These are phyloP conservation scores for Diaporthe caulivora DNA, from an alignment of 2,329 filamentous ascomycete genomes.

Conservation along the genomic window DNA sequence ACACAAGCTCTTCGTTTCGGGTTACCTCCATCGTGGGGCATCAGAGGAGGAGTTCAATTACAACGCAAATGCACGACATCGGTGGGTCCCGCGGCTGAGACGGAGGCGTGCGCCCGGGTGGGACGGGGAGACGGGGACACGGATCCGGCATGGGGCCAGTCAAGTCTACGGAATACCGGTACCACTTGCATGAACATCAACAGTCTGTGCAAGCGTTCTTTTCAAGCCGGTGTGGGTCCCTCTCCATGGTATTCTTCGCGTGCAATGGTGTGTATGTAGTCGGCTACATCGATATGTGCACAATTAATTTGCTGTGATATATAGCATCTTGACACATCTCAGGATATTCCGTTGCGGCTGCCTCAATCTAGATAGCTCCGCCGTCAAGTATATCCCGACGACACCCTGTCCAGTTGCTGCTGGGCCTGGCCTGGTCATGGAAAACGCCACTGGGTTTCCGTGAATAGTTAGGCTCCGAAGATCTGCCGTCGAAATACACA, in stretches of 20 bases:
- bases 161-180: not conserved
- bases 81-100: slow-evolving; percentile 18
- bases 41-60: not conserved
- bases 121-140: not conserved
- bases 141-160: not conserved
- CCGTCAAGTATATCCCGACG: not conserved
- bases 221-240: not conserved
- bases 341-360: not conserved
- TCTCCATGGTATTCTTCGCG: not conserved
- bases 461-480: not conserved
- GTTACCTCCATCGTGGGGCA: slow-evolving; percentile 27
- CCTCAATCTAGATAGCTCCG: not conserved
- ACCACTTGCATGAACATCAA: not conserved
- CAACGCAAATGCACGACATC: slow-evolving; percentile 10
- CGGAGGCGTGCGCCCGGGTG: slow-evolving; percentile 1
- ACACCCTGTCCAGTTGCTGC: not conserved
- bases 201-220: not conserved
- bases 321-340: not conserved
- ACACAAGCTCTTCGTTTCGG: slow-evolving; percentile 21
- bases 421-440: not conserved
- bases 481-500: not conserved
- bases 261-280: not conserved
- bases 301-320: slow-evolving; percentile 1
- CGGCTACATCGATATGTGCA: not conserved
- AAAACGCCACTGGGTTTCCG: not conserved